Evolutionary conservation across 768 basidiomycete species (phyloP), one percentile per base, ranked within the genome.

Genomic region (Tylopilus subfusipes): DNA sequence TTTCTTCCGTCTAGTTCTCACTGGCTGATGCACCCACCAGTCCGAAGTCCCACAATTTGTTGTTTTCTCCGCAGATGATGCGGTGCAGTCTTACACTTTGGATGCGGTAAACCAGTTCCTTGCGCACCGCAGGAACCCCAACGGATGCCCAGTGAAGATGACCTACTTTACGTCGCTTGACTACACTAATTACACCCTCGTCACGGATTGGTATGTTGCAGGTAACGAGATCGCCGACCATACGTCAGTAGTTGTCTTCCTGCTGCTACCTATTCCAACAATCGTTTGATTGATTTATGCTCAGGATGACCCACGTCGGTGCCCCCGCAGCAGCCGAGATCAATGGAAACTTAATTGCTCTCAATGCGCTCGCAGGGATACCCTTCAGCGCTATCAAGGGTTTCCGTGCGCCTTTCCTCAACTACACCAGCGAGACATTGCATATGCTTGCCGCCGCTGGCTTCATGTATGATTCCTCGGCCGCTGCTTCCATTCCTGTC

Each of bases 151-250:
- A 9, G 14, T 31, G 30, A 53, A 53, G 30, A 53, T 25, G 29
- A 52, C 49, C 22, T 53, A 53, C 51, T 40, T 52, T 16, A 52
- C 52, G 10, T 53, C 52, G 6, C 52, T 53, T 18, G 40, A 22
- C n/a, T 53, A 53, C 38, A 53, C 52, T 1, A 52, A 53, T 10
- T 52, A 52, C 29, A 53, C 52, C n/a, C 31, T 42, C 51, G 39
- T 54, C 51, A 54, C 39, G 25, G 51, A 54, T 33, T 54, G 39
- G 53, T 53, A 53, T 8, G 30, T 53, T 12, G 30, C 39, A 18
- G 50, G 53, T n/a, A 54, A 54, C 10, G 51, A 54, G 40, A 54
- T 54, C 4, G 51, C 51, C 18, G 39, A 53, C 51, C 51, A 54
- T 22, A 54, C 31, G 39, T 54, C 19, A n/a, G 51, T 53, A 19